phyloP scores from a whole-genome alignment of 371 early-diverging fungal genomes.

The Rhizomucor miehei region DNA sequence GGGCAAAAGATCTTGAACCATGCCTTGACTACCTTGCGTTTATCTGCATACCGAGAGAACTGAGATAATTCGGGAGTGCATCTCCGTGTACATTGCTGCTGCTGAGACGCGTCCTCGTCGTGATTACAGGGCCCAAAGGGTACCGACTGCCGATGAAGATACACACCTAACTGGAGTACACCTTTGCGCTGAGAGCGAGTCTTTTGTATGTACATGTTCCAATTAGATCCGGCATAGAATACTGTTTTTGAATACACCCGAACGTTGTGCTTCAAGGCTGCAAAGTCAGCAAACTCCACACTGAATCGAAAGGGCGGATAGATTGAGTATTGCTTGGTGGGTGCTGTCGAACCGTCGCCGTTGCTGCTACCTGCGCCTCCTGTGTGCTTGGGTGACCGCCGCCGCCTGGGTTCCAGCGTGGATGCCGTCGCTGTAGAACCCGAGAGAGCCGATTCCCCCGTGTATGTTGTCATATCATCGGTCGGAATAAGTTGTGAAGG shows the following conservation, averaged over 20 bases:
- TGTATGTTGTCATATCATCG: constrained; percentile 53
- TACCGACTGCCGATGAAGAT: constrained; percentile 52
- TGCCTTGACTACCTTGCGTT: constrained; percentile 41
- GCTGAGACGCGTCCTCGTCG: not conserved
- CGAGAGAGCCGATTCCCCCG: constrained; percentile 32
- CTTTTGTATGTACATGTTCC: constrained; percentile 62
- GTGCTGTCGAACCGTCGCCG: constrained; percentile 2
- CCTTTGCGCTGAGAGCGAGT: constrained; percentile 39
- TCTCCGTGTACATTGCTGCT: constrained; percentile 6
- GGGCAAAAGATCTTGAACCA: constrained; percentile 62
- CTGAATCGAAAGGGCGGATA: constrained; percentile 61
- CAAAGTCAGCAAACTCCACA: constrained; percentile 48
- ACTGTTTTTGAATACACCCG: constrained; percentile 47
- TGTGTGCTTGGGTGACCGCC: no score
- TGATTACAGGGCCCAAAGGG: constrained; percentile 23
- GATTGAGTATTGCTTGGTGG: constrained; percentile 23
- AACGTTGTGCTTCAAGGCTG: constrained; percentile 29
- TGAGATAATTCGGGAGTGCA: constrained; percentile 16
- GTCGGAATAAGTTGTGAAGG: constrained; percentile 37
- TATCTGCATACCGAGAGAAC: constrained; percentile 45
- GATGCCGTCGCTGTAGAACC: not conserved
- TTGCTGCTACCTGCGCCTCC: not conserved
- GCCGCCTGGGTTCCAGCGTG: constrained; percentile 1
- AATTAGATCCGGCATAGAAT: constrained; percentile 60
- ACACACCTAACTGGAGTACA: constrained; percentile 42